A percentile compares a stretch with the other conserved stretches of the same genome.
phyloP scores from a whole-genome alignment of 2,329 filamentous ascomycete genomes.

The Fusarium chaquense region DNA sequence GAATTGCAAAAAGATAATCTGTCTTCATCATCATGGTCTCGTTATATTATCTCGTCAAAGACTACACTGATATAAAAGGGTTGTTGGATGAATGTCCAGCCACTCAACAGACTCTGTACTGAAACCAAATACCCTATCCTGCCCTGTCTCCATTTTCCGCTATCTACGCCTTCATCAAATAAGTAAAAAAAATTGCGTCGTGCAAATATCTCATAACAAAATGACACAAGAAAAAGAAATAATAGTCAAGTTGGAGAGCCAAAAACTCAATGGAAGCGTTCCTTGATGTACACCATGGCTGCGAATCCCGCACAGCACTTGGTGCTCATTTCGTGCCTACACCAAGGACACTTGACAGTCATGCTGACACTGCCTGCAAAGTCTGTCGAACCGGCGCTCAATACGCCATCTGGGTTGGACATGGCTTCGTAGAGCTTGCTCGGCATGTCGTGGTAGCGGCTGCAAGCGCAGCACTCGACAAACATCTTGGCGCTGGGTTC shows the following conservation, averaged over 20 bases:
- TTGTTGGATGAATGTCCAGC: neutral
- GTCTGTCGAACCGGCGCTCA: slow-evolving; percentile 61
- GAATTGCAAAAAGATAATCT: neutral
- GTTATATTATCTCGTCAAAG: slow-evolving; percentile 37
- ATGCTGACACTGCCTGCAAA: slow-evolving; percentile 70
- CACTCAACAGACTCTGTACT: slow-evolving; percentile 6
- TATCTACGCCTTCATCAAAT: slow-evolving; percentile 13
- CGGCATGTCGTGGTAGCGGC: slow-evolving; percentile 75
- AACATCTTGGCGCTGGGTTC: slow-evolving; percentile 71
- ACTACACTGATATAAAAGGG: slow-evolving; percentile 32
- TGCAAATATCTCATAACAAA: slow-evolving; percentile 23
- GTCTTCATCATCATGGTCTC: slow-evolving; percentile 44
- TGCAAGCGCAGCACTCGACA: slow-evolving; percentile 73
- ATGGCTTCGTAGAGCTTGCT: slow-evolving; percentile 73
- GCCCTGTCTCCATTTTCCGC: slow-evolving; percentile 4
- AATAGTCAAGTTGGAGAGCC: too few relatives aligned
- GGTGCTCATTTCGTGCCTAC: slow-evolving; percentile 76
- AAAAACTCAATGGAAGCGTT: slow-evolving; percentile 71
- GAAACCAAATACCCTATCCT: slow-evolving; percentile 13
- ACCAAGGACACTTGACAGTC: slow-evolving; percentile 78
- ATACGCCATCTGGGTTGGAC: slow-evolving; percentile 67
- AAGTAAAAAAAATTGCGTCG: slow-evolving; percentile 34
- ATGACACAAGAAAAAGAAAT: neutral
- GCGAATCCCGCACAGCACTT: slow-evolving; percentile 77
- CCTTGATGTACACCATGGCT: slow-evolving; percentile 73